Conservation (phyloP, 1,284 basidiomycete species). For the Rhodofomes roseus region DNA sequence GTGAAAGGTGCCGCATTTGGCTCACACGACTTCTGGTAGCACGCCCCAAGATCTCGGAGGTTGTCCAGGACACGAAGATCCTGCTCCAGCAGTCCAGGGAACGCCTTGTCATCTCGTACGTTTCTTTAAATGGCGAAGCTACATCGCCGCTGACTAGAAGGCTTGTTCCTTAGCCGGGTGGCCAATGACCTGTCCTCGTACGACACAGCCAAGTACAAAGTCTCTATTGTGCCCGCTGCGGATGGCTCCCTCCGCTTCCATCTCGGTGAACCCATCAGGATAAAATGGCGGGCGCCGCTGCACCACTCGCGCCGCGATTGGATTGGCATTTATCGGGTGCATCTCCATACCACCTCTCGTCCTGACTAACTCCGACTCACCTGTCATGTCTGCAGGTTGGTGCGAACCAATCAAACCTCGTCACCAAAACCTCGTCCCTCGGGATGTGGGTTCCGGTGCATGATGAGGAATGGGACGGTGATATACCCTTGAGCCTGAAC, state of each 20-base stretch:
- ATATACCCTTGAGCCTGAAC: constrained; percentile 60
- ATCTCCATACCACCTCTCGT: constrained; percentile 13
- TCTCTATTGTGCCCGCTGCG: constrained; percentile 56
- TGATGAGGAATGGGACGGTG: constrained; percentile 91
- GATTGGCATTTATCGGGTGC: constrained; percentile 89
- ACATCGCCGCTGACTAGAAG: background rate
- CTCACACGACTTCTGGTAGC: constrained; percentile 30
- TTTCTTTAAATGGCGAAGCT: constrained; percentile 11
- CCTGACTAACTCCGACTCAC: background rate
- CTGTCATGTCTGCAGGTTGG: constrained; percentile 54
- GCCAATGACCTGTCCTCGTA: constrained; percentile 77
- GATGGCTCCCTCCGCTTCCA: constrained; percentile 67
- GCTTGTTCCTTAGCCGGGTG: constrained; percentile 55
- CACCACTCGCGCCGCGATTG: constrained; percentile 94
- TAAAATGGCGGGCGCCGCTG: constrained; percentile 85
- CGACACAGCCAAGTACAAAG: constrained; percentile 76
- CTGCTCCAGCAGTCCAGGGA: constrained; percentile 90
- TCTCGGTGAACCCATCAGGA: constrained; percentile 85
- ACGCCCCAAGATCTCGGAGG: constrained; percentile 66
- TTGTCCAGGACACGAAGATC: constrained; percentile 89
- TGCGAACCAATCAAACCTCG: constrained; percentile 76
- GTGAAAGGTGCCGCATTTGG: background rate
- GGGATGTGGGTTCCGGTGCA: constrained; percentile 94
- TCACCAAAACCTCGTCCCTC: constrained; percentile 84
- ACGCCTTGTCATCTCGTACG: constrained; percentile 83